These are phyloP conservation scores for Solanum bulbocastanum DNA, from an alignment of 257 asterid genomes.

Conservation along the genomic window DNA sequence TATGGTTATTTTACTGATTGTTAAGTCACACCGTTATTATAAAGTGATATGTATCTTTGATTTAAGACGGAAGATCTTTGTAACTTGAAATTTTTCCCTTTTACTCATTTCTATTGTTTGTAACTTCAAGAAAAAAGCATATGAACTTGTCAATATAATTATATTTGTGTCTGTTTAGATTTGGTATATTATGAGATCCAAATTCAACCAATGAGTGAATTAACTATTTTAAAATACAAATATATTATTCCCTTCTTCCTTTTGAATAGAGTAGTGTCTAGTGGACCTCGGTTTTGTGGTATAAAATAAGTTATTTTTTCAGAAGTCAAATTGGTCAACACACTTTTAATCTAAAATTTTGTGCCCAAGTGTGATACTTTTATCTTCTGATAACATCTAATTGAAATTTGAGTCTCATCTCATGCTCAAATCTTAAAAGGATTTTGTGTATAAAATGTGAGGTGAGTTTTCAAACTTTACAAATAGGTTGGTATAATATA, in stretches of 20 bases:
- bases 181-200: background rate
- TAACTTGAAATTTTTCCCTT: background rate
- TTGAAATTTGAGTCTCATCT: background rate
- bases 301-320: background rate
- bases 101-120: background rate
- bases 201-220: background rate
- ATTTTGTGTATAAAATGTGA: background rate
- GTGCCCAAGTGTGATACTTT: background rate
- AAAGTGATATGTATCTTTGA: background rate
- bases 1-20: background rate
- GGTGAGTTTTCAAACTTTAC: background rate
- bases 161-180: background rate
- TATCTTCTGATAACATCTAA: background rate
- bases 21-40: background rate
- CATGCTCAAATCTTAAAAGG: background rate
- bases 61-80: background rate
- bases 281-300: background rate
- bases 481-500: background rate
- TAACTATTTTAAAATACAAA: background rate
- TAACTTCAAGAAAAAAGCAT: background rate
- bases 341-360: background rate
- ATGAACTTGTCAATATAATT: background rate
- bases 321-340: background rate
- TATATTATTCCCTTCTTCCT: background rate
- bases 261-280: background rate